A percentile compares a stretch with the other conserved stretches of the same genome.
Evolutionary conservation across 2,329 filamentous ascomycete species (phyloP).

Genomic region (Pyrenophora graminea): DNA sequence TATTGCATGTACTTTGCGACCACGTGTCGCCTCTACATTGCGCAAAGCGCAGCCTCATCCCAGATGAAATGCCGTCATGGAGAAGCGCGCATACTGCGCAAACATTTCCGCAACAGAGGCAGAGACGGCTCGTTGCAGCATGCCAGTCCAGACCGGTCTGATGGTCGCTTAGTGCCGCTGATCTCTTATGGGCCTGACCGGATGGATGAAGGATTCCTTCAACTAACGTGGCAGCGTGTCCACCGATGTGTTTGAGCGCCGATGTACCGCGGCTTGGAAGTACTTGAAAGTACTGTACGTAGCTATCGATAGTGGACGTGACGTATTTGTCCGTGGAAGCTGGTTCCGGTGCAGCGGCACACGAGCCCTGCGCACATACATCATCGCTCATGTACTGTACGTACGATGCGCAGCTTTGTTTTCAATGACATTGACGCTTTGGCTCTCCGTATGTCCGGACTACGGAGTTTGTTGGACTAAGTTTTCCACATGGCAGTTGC

Average conservation of each 20-base stretch:
- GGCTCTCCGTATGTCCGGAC: no score
- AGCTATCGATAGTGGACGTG: neutral
- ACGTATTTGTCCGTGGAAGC: neutral
- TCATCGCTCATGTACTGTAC: no score
- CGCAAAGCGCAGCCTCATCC: conserved; percentile 12
- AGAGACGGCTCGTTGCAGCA: conserved; percentile 2
- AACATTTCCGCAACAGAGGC: no score
- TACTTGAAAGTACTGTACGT: conserved; percentile 1
- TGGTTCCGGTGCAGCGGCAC: neutral
- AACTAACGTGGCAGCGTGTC: conserved; percentile 7
- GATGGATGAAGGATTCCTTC: conserved; percentile 5
- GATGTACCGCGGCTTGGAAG: conserved; percentile 2
- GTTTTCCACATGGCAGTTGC: no score
- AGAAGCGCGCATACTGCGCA: conserved; percentile 8
- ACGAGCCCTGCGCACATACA: neutral
- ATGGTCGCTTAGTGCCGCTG: conserved; percentile 7
- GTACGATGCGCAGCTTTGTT: no score
- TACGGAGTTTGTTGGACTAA: no score
- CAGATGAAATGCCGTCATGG: conserved; percentile 3
- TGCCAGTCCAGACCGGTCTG: conserved; percentile 6
- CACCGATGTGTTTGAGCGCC: conserved; percentile 3
- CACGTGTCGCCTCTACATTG: conserved; percentile 8
- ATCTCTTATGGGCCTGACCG: conserved; percentile 11
- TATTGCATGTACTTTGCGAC: neutral
- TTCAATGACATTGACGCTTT: no score